These are phyloP conservation scores for Globisporangium sylvaticum DNA, from an alignment of 352 stramenopile species.

Conservation along the genomic window DNA sequence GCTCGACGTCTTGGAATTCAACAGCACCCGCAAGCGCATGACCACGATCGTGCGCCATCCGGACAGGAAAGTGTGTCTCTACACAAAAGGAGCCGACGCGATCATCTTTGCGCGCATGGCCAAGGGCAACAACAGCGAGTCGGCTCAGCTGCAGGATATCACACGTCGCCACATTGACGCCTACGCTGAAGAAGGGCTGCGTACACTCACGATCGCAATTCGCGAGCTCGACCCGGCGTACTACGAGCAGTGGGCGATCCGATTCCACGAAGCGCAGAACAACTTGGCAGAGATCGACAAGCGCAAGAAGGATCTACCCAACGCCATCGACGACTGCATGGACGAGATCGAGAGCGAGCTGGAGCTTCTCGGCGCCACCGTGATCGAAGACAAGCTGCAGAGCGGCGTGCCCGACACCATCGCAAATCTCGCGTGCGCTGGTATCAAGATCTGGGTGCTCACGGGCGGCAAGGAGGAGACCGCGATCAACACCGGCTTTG, in stretches of 20 bases:
- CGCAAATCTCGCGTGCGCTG: constrained; percentile 70
- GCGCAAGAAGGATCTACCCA: constrained; percentile 69
- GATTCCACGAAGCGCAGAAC: constrained; percentile 69
- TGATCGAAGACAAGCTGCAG: constrained; percentile 94
- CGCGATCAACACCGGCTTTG: constrained; percentile 93
- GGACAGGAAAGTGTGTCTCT: constrained; percentile 55
- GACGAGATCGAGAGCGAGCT: constrained; percentile 82
- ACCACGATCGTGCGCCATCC: constrained; percentile 83
- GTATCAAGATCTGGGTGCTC: constrained; percentile 93
- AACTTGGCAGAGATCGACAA: constrained; percentile 75
- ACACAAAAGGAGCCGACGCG: constrained; percentile 71
- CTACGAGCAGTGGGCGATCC: constrained; percentile 50
- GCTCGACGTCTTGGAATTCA: constrained; percentile 90
- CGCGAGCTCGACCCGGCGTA: constrained; percentile 48
- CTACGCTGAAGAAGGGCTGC: constrained; percentile 85
- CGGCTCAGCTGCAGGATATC: constrained; percentile 31
- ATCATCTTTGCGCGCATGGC: constrained; percentile 55
- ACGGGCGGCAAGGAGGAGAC: constrained; percentile 94
- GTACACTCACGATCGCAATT: constrained; percentile 82
- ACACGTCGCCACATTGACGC: constrained; percentile 65
- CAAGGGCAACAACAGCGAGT: constrained; percentile 22
- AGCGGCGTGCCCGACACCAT: constrained; percentile 88
- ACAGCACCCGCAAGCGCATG: constrained; percentile 92
- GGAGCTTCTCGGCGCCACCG: constrained; percentile 85
- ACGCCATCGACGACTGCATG: constrained; percentile 76